phyloP scores from a whole-genome alignment of 1,284 basidiomycete genomes.

The Ceratobasidium sp. region DNA sequence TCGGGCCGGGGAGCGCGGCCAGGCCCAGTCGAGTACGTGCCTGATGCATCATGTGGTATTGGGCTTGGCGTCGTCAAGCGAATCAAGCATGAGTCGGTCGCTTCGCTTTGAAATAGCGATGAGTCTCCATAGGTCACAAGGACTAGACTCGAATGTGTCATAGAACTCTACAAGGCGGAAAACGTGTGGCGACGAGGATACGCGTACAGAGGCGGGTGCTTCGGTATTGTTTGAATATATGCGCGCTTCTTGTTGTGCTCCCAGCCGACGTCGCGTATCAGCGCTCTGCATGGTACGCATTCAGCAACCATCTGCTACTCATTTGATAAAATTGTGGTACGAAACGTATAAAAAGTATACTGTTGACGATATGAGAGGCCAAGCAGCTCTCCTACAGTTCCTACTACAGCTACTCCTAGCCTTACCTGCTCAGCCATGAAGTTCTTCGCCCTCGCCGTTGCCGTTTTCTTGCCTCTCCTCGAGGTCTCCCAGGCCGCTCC shows the following conservation, averaged over 20 bases:
- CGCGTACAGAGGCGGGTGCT: constrained; percentile 20
- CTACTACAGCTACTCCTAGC: background rate
- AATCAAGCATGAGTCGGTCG: background rate
- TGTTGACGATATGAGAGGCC: background rate
- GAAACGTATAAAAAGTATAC: constrained; percentile 8
- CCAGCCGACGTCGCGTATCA: constrained; percentile 36
- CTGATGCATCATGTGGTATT: background rate
- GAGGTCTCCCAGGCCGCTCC: constrained; percentile 27
- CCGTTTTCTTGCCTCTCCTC: constrained; percentile 11
- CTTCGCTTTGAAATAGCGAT: background rate
- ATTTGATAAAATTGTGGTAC: background rate
- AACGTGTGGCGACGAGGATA: background rate
- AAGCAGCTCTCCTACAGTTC: background rate
- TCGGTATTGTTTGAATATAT: constrained; percentile 18
- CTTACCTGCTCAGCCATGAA: constrained; percentile 17
- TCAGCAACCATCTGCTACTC: background rate
- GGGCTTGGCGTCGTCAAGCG: constrained; percentile 26
- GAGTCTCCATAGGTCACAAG: background rate
- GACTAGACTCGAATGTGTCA: background rate
- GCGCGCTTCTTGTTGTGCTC: background rate
- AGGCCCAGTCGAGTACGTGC: background rate
- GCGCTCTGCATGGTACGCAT: background rate
- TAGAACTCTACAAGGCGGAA: background rate
- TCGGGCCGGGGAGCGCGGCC: background rate
- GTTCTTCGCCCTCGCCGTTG: constrained; percentile 28